Evolutionary conservation across 179 eudicot genomes (phyloP), one percentile per base, ranked within the genome.

Genomic region (Camellia oleifera): DNA sequence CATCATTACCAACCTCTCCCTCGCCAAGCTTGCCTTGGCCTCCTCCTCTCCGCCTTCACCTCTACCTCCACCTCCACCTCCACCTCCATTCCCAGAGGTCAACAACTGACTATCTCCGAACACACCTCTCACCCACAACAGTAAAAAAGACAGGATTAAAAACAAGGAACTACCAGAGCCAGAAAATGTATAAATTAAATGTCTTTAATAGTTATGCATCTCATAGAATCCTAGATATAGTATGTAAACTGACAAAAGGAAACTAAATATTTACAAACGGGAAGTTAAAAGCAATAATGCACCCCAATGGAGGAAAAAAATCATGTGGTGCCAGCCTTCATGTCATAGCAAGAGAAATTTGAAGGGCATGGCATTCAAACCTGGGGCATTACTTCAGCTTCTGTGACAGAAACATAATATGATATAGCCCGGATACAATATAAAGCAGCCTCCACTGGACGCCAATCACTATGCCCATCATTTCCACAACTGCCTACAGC

Each of bases 371-470:
- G 56, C 58, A 79, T 68, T 75, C 72, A 60, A 61, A 97, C 99
- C 99, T 94, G 99, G 79, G 99, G 98, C 97, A 95, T 89, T 79
- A 97, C 85, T 84, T 97, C 98, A 70, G 88, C 93, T 80, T 97
- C 98, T 69, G 81, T 62, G 79, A 60, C 79, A 26, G 98, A 87
- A 76, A 97, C 97, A 83, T 82, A 88, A 70, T 93, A 97, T 66
- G 99, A 90, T 88, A 97, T 89, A 9, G 98, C 98, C 82, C 94
- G 83, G 42, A 97, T 95, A 81, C 99, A 93, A 87, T 94, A 97
- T 77, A 97, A 83, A 77, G 97, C 94, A 81, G 98, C 98, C 89
- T 97, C 99, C 73, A 91, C 97, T 54, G 93, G 90, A 78, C 87
- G 93, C 99, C 99, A 97, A 69, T 88, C 89, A 77, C 81, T 72